These are phyloP conservation scores for Dictyostelium discoideum DNA, from an alignment of 78 protist genomes.

Conservation along the genomic window dicty_2.7 NC_007090.3:2955001-2955500, in stretches of 20 bases:
- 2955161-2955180: background rate
- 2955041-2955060: constrained; percentile 27
- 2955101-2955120: constrained; percentile 16
- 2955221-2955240: constrained; percentile 28
- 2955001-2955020: constrained; percentile 5
- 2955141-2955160: background rate
- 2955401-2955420: constrained; percentile 10
- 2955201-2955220: background rate
- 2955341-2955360: background rate
- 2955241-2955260: background rate
- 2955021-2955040: constrained; percentile 26
- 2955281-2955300: constrained; percentile 5
- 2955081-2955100: background rate
- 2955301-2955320: background rate
- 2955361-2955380: background rate
- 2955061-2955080: constrained; percentile 23
- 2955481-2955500: background rate
- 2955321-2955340: constrained; percentile 19
- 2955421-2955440: constrained; percentile 10
- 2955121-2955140: constrained; percentile 1
- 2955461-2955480: constrained; percentile 14
- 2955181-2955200: background rate
- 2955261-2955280: constrained; percentile 38
- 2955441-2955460: constrained; percentile 15
- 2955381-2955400: constrained; percentile 13